Percentiles rank a stretch among this genome's conserved stretches.
These are phyloP conservation scores for Trichosanthes cucumerina DNA, from an alignment of 306 rosid species.

Conservation along the genomic window DNA sequence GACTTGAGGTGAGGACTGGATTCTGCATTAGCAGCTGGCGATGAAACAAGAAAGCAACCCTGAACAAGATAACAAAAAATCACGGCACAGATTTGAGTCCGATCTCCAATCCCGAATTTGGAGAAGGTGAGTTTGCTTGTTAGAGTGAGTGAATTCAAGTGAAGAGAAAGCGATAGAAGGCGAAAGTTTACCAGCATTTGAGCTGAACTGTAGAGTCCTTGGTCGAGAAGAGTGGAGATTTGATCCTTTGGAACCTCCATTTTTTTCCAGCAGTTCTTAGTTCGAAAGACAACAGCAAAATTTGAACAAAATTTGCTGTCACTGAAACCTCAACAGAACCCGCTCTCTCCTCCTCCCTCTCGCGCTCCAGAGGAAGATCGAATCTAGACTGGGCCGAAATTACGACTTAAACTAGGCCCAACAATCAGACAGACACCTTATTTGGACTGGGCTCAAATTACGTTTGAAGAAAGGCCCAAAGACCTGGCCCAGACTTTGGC, in stretches of 20 bases:
- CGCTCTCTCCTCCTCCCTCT: background rate
- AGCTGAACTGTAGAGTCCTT: conserved; percentile 90
- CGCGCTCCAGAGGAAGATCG: background rate
- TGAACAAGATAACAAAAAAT: conserved; percentile 10
- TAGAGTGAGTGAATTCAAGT: background rate
- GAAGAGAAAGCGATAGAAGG: background rate
- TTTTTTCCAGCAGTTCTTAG: background rate
- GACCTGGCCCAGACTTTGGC: background rate
- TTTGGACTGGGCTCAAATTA: no score
- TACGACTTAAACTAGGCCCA: background rate
- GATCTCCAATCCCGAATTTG: background rate
- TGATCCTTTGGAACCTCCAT: conserved; percentile 99
- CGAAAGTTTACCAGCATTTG: conserved; percentile 63
- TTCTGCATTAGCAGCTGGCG: conserved; percentile 80
- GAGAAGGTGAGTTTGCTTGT: background rate
- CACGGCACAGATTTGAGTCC: background rate
- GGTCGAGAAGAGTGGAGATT: conserved; percentile 64
- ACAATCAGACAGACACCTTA: background rate
- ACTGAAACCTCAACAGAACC: conserved; percentile 8
- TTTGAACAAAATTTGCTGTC: conserved; percentile 12
- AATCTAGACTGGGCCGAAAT: background rate
- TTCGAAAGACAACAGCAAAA: background rate
- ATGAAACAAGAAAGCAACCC: conserved; percentile 96
- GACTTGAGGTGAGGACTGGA: conserved; percentile 63
- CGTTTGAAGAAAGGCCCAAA: background rate